Evolutionary conservation across 2,329 filamentous ascomycete genomes (phyloP).

Genomic region (Lasiodiplodia sp.): DNA sequence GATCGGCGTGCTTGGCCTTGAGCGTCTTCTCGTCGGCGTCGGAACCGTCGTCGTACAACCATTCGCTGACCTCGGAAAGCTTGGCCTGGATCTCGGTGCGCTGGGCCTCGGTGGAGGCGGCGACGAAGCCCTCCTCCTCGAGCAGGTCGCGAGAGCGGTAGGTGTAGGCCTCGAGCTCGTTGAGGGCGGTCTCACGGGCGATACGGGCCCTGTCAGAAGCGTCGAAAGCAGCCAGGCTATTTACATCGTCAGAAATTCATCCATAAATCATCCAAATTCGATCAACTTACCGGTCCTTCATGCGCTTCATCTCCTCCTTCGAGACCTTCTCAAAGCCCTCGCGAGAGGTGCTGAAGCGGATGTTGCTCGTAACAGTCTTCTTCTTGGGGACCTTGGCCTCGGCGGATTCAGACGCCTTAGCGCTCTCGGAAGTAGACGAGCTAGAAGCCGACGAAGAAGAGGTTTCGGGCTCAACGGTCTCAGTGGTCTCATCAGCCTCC

Average conservation of each 20-base stretch:
- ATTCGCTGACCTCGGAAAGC: constrained; percentile 76
- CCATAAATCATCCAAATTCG: neutral
- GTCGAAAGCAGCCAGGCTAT: constrained; percentile 81
- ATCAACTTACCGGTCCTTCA: constrained; percentile 62
- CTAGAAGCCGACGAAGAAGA: constrained; percentile 50
- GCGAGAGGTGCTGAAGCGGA: constrained; percentile 55
- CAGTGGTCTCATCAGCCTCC: constrained; percentile 56
- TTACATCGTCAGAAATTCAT: constrained; percentile 31
- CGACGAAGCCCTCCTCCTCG: constrained; percentile 76
- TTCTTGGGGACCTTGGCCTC: constrained; percentile 53
- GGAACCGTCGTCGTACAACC: constrained; percentile 86
- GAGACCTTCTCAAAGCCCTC: constrained; percentile 63
- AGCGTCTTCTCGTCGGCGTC: constrained; percentile 78
- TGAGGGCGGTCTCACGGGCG: constrained; percentile 83
- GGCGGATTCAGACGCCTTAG: constrained; percentile 55
- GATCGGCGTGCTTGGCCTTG: constrained; percentile 75
- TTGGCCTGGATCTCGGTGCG: constrained; percentile 72
- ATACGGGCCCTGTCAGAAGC: constrained; percentile 80
- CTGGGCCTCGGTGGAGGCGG: constrained; percentile 72
- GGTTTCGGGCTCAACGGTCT: constrained; percentile 47
- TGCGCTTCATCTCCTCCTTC: constrained; percentile 65
- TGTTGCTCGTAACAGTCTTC: constrained; percentile 59
- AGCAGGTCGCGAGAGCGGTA: constrained; percentile 87
- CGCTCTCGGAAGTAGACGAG: constrained; percentile 55
- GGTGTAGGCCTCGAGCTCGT: constrained; percentile 91